Evolutionary conservation across 139 green algal genomes (phyloP), one percentile per base, ranked within the genome.

Genomic region (Chlorella sorokiniana): DNA sequence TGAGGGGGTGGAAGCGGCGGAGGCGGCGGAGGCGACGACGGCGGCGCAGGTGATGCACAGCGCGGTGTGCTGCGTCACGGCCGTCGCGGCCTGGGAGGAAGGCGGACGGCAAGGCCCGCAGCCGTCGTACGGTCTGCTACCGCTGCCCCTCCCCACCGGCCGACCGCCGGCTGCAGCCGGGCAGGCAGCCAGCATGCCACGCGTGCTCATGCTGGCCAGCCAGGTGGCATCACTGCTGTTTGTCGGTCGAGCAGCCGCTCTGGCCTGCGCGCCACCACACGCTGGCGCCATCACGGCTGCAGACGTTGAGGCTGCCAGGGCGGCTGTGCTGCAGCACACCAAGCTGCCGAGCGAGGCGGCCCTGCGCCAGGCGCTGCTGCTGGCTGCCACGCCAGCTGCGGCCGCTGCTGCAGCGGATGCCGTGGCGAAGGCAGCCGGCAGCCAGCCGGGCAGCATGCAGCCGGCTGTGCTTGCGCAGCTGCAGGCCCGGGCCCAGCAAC

Each of bases 21-120:
- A 83, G 37, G 27, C 16, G 37, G 9, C 16, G 29, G 67, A 77
- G 65, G 4, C 44, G 45, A 44, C 41, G 2, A 69, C 75, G 31
- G 81, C 89, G 38, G 62, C 59, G 37, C 37, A 56, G 27, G 75
- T 89, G 31, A 42, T 83, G 11, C 54, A 62, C 11, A 76, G 62
- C 69, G 68, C 89, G 68, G 41, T 83, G 41, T 64, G 74, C 2
- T 45, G 14, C 37, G 45, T 31, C 29, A 56, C 75, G 41, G 67
- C 74, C 4, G 76, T 56, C 27, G 62, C 67, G 4, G 78, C 52
- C 5, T 65, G 64, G 82, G 85, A 81, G 64, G 72, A 40, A 5
- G 48, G 71, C 11, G 48, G 62, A 11, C 41, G 72, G 31, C 25
- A 51, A 35, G 51, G 48, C 35, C 3, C 72, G 45, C 79, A 52